Percentiles rank a stretch among this genome's conserved stretches.
These are phyloP conservation scores for Pulveroboletus sp. DNA, from an alignment of 768 basidiomycete genomes.

Conservation along the genomic window DNA sequence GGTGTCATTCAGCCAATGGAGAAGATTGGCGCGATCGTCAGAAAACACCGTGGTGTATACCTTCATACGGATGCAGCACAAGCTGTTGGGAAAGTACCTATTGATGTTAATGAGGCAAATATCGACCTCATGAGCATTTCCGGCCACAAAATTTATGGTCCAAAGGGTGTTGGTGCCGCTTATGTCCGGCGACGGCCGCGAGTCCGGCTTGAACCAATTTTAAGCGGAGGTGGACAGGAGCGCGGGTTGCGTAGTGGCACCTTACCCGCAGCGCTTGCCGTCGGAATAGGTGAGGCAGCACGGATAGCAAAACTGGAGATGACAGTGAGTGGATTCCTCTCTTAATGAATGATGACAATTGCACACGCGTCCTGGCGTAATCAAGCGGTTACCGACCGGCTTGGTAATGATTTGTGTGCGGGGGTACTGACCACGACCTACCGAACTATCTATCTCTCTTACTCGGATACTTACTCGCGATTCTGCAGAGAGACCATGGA, in stretches of 20 bases:
- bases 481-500: constrained; percentile 69
- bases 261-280: constrained; percentile 79
- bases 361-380: constrained; percentile 40
- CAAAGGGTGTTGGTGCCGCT: constrained; percentile 92
- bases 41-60: constrained; percentile 86
- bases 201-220: constrained; percentile 90
- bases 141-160: constrained; percentile 97
- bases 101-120: constrained; percentile 95
- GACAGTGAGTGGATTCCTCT: constrained; percentile 59
- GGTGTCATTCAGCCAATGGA: constrained; percentile 97
- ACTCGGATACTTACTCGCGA: background rate
- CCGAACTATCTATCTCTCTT: background rate
- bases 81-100: constrained; percentile 84
- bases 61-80: constrained; percentile 99
- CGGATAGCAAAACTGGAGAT: constrained; percentile 91
- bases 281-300: constrained; percentile 94
- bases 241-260: constrained; percentile 95
- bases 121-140: constrained; percentile 95
- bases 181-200: constrained; percentile 92
- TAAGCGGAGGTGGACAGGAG: constrained; percentile 97
- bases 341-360: constrained; percentile 43
- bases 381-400: constrained; percentile 49
- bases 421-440: constrained; percentile 76
- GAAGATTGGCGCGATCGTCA: constrained; percentile 85
- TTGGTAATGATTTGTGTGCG: constrained; percentile 74